Evolutionary conservation across 2,329 filamentous ascomycete species (phyloP), one percentile per base, ranked within the genome.

Genomic region (Chlorencoelia australis): DNA sequence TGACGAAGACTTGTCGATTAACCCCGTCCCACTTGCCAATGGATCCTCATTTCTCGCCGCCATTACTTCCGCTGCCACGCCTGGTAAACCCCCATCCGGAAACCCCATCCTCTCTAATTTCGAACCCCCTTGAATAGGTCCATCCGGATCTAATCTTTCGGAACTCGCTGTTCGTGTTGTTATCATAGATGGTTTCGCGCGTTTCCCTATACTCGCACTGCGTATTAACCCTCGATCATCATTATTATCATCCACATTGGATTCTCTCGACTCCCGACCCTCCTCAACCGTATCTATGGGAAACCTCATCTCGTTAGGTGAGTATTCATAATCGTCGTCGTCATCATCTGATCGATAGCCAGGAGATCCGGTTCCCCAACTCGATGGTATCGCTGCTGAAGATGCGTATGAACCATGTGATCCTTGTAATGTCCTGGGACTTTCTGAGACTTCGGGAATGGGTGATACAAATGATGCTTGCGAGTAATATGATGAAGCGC

Each of bases 381-480:
- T 75, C 14, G 75, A 72, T 1, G 82, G 81, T 55, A 86, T 82
- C 1, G 73, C 80, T 22, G 75, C 72, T 47, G 80, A 86, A 3
- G 82, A 86, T 15, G 75, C 81, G 50, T 74, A 79, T 0, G 82
- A 85, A 18, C 67, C 66, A 52, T 75, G 71, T 1, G 75, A 75
- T 36, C 68, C 63, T 16, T 68, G 51, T 9, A 33, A 30, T 16
- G 58, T 49, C 33, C 61, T 64, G 0, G 72, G 67, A 44, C 69
- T 73, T 53, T 87, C 82, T 14, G 29, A 33, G 16, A 37, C 21
- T 56, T 87, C 82, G 1, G 77, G 79, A 35, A 88, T 87, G 0
- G 82, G 81, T 0, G 82, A 82, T 17, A 87, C 79, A 41, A 69
- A 79, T 0, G 79, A 82, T 9, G 66, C 60, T 45, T 68, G 72